A percentile compares a stretch with the other conserved stretches of the same genome.
phyloP scores from a whole-genome alignment of 2,329 filamentous ascomycete genomes.

The Nothopassalora personata region DNA sequence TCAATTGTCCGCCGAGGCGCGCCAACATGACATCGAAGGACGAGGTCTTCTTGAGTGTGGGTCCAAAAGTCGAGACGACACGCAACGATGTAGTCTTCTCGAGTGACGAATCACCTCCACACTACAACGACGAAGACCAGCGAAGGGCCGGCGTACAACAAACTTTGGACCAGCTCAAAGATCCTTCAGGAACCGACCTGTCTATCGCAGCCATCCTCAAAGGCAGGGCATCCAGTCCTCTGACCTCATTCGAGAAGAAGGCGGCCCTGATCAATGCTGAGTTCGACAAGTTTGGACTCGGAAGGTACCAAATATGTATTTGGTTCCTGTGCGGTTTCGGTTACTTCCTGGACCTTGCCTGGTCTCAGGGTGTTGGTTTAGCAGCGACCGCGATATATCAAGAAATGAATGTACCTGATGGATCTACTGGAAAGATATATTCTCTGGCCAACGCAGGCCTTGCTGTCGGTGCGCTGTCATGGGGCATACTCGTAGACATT shows the following conservation, averaged over 20 bases:
- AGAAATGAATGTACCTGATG: conserved; percentile 48
- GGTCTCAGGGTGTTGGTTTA: conserved; percentile 55
- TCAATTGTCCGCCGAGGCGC: neutral
- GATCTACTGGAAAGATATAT: conserved; percentile 45
- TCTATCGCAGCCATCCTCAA: conserved; percentile 1
- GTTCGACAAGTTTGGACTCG: conserved; percentile 51
- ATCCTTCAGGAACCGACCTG: neutral
- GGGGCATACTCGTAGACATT: conserved; percentile 53
- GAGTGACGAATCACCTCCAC: neutral
- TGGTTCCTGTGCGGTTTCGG: conserved; percentile 52
- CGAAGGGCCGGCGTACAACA: neutral
- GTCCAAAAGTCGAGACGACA: too few species aligned
- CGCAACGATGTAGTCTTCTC: neutral
- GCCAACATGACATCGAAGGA: neutral
- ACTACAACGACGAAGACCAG: neutral
- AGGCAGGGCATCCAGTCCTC: neutral
- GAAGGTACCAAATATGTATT: conserved; percentile 47
- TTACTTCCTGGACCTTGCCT: conserved; percentile 53
- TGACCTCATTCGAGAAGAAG: conserved; percentile 41
- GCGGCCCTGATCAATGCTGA: conserved; percentile 42
- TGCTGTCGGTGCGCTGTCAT: conserved; percentile 52
- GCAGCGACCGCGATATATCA: conserved; percentile 51
- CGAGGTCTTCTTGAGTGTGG: neutral
- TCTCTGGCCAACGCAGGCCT: conserved; percentile 45
- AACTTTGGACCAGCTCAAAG: neutral